These are phyloP conservation scores for Diaporthe humulicola DNA, from an alignment of 2,329 filamentous ascomycete species.

Conservation along the genomic window DNA sequence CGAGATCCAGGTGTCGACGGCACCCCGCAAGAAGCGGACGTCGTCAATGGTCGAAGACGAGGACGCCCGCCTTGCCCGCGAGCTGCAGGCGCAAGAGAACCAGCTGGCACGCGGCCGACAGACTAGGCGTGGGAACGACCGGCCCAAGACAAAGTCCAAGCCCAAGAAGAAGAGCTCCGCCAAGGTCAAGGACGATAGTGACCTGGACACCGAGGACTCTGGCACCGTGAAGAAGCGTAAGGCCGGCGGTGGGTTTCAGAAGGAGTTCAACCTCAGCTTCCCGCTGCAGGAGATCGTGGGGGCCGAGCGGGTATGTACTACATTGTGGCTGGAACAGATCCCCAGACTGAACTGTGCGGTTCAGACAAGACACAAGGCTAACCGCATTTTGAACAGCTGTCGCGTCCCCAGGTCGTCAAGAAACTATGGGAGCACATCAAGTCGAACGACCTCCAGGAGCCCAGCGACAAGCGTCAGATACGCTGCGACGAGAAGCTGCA, in stretches of 20 bases:
- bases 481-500: constrained; percentile 92
- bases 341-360: background rate
- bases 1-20: constrained; percentile 65
- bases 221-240: constrained; percentile 79
- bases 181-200: constrained; percentile 87
- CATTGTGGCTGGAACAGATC: background rate
- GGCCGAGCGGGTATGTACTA: constrained; percentile 71
- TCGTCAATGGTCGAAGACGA: constrained; percentile 73
- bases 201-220: constrained; percentile 73
- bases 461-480: constrained; percentile 91
- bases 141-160: constrained; percentile 61
- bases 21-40: constrained; percentile 75
- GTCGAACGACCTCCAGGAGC: constrained; percentile 88
- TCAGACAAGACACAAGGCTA: constrained; percentile 39
- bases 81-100: constrained; percentile 94
- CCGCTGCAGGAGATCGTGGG: constrained; percentile 79
- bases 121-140: constrained; percentile 82
- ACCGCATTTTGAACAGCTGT: constrained; percentile 70
- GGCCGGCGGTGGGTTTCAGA: constrained; percentile 93
- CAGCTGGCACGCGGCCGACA: constrained; percentile 70
- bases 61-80: constrained; percentile 88
- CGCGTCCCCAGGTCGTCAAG: constrained; percentile 95
- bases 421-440: constrained; percentile 97
- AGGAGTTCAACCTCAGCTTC: constrained; percentile 81
- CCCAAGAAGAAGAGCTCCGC: constrained; percentile 74